These are phyloP conservation scores for Termitomyces sp. DNA, from an alignment of 768 basidiomycete species.

Conservation along the genomic window DNA sequence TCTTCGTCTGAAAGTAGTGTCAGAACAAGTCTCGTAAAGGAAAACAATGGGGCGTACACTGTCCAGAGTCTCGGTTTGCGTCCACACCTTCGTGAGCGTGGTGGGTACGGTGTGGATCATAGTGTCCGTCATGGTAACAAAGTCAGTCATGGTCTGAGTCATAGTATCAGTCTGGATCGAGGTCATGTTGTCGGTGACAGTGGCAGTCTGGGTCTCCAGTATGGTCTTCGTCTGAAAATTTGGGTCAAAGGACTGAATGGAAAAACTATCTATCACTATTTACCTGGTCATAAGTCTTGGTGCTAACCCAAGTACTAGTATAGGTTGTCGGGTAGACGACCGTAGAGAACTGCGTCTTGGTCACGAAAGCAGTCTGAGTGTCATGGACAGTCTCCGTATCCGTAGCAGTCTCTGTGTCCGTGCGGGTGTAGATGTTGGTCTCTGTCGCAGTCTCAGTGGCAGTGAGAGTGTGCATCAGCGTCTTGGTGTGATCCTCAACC, in stretches of 20 bases:
- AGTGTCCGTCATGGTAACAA: constrained; percentile 44
- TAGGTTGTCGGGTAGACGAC: constrained; percentile 54
- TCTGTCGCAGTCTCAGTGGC: constrained; percentile 57
- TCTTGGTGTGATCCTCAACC: constrained; percentile 51
- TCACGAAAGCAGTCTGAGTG: constrained; percentile 54
- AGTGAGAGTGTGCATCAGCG: constrained; percentile 52
- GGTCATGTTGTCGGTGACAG: constrained; percentile 48
- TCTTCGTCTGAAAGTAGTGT: constrained; percentile 41
- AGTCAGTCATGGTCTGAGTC: constrained; percentile 50
- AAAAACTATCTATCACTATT: constrained; percentile 9
- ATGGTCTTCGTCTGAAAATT: constrained; percentile 46
- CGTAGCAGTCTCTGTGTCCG: constrained; percentile 39
- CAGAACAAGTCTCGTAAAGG: not conserved
- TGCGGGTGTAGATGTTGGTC: constrained; percentile 48
- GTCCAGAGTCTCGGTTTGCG: constrained; percentile 53
- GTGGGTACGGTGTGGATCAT: constrained; percentile 53
- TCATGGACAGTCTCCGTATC: constrained; percentile 41
- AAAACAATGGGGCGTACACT: constrained; percentile 26
- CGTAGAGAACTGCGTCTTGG: constrained; percentile 46
- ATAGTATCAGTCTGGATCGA: constrained; percentile 48
- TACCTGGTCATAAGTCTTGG: constrained; percentile 55
- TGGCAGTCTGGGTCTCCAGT: constrained; percentile 42
- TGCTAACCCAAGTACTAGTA: constrained; percentile 44
- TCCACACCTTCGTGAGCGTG: constrained; percentile 47
- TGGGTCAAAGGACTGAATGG: not conserved